Base-by-base conservation (phyloP, 1,139 yeast species). In the Taphrina deformans region DNA sequence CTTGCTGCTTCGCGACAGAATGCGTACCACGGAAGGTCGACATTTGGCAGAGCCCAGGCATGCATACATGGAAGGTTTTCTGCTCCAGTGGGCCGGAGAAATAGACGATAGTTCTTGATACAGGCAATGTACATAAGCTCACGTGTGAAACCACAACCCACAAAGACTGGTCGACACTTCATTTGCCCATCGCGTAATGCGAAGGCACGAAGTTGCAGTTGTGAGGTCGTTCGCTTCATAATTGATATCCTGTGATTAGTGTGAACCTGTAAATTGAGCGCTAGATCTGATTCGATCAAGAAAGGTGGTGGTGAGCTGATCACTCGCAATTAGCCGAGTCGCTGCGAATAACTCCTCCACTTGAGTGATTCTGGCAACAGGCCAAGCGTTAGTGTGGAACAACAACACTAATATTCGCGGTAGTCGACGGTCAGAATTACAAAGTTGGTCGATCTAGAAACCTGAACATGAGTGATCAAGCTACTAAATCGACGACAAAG, bases 1-100 rank as follows among this genome's bases (percentile, higher is more conserved):
- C 45, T 67, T 76, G 33, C 55, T 58, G 29, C 67, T 76, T 27
- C 72, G 71, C 58, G 72, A 70, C 29, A 69, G 73, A 1, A 67
- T 75, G 71, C 71, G 72, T 59, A 76, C 78, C 1, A 70, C 68
- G n/a, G 65, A 70, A 21, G 79, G 75, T 9, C 68, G 58, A 18
- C 48, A 64, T 16, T 71, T 73, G 16, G 78, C 73, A 14, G 68
- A 26, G 33, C 65, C 68, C 10, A 66, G 78, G 18, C 76, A 74
- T 21, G 45, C 29, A 33, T 29, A 26, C 33, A 61, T 61, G 65
- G 27, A 21, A 9, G n/a, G 21, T 14, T 61, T 61, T 23, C 27
- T 61, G 16, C 31, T 12, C 23, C 44, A 35, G 31, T 41, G 53
- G 55, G 38, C 16, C 10, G 27, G 18, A 9, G 65, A 61, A 45